A percentile compares a stretch with the other conserved stretches of the same genome.
These are phyloP conservation scores for Metschnikowia similis DNA, from an alignment of 805 yeast genomes.

Conservation along the genomic window DNA sequence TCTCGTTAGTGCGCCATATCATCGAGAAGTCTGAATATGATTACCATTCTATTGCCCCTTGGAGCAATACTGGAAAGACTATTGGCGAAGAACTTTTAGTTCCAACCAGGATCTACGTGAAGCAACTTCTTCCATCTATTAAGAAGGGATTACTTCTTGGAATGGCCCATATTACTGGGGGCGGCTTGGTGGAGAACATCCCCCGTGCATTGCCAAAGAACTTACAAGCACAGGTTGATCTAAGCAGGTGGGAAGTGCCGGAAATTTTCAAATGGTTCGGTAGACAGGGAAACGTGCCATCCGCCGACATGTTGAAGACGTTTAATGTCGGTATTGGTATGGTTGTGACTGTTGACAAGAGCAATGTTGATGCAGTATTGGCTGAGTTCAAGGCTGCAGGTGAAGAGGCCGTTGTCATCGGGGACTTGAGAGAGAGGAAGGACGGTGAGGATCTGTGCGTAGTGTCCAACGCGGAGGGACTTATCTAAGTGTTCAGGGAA, in stretches of 20 bases:
- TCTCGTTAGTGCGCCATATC: slow-evolving; percentile 88
- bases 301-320: slow-evolving; percentile 79
- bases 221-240: slow-evolving; percentile 78
- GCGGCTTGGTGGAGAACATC: slow-evolving; percentile 93
- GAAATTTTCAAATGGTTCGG: slow-evolving; percentile 94
- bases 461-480: slow-evolving; percentile 31
- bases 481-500: not conserved
- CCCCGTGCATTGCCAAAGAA: slow-evolving; percentile 88
- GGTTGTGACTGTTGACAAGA: slow-evolving; percentile 77
- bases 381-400: slow-evolving; percentile 56
- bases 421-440: slow-evolving; percentile 34
- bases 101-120: slow-evolving; percentile 94
- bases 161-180: slow-evolving; percentile 96
- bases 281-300: slow-evolving; percentile 84
- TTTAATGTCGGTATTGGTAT: slow-evolving; percentile 96
- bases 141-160: slow-evolving; percentile 70
- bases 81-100: slow-evolving; percentile 82
- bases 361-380: slow-evolving; percentile 56
- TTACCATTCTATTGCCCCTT: slow-evolving; percentile 79
- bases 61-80: slow-evolving; percentile 60
- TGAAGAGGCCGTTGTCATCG: slow-evolving; percentile 62
- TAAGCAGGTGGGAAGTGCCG: slow-evolving; percentile 77
- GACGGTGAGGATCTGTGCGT: slow-evolving; percentile 57
- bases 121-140: slow-evolving; percentile 75
- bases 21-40: slow-evolving; percentile 70